These are phyloP conservation scores for Saccharomyces pastorianus DNA, from an alignment of 1,139 yeast genomes.

Conservation along the genomic window DNA sequence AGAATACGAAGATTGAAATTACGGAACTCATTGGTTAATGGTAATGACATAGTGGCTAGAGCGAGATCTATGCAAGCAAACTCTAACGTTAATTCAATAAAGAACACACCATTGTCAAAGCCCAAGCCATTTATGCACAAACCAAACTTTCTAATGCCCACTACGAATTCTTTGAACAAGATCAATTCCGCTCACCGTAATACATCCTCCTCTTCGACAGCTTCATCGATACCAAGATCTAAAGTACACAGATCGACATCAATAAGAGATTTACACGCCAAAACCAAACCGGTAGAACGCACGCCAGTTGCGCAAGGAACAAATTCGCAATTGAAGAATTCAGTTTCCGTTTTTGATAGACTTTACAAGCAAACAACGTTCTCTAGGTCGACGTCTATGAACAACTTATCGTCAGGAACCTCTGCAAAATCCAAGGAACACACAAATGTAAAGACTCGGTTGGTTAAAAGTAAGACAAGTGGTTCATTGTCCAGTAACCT, in stretches of 20 bases:
- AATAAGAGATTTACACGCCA: background rate
- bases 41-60: constrained; percentile 4
- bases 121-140: constrained; percentile 13
- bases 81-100: constrained; percentile 8
- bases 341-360: constrained; percentile 9
- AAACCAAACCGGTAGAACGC: background rate
- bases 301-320: background rate
- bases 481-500: constrained; percentile 4
- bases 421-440: background rate
- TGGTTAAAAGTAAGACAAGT: constrained; percentile 5
- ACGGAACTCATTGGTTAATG: constrained; percentile 10
- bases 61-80: constrained; percentile 1
- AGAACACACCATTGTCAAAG: constrained; percentile 16
- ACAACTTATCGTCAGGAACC: constrained; percentile 1
- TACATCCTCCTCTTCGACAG: background rate
- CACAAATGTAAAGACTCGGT: background rate
- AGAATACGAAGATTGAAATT: constrained; percentile 23
- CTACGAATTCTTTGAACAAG: constrained; percentile 15
- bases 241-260: background rate
- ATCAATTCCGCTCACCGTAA: constrained; percentile 4
- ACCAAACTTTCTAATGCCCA: constrained; percentile 14
- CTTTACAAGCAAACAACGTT: constrained; percentile 14
- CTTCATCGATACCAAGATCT: background rate
- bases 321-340: background rate
- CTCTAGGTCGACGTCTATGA: constrained; percentile 12